Percentiles rank a stretch among this genome's conserved stretches.
phyloP scores from a whole-genome alignment of 768 basidiomycete species.

The Suillus ampliporus region DNA sequence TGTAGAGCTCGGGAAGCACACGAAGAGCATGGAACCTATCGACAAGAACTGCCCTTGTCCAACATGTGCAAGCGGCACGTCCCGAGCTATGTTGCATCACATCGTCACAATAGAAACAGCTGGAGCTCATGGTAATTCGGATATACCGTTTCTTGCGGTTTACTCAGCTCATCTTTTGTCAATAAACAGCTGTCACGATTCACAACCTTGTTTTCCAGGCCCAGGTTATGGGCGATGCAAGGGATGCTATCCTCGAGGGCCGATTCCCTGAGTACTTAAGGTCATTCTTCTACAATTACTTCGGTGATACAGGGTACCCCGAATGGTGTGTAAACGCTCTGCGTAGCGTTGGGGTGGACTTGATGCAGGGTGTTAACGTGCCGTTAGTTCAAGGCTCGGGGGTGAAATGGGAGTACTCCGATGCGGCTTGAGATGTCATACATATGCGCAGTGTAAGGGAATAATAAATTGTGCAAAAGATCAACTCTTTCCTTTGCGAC shows the following conservation, averaged over 20 bases:
- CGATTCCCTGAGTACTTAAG: conserved; percentile 80
- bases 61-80: conserved; percentile 71
- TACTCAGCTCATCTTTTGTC: conserved; percentile 10
- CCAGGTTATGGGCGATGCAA: conserved; percentile 82
- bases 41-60: conserved; percentile 84
- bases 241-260: conserved; percentile 80
- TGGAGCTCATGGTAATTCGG: conserved; percentile 74
- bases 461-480: conserved; percentile 6
- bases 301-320: conserved; percentile 78
- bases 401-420: conserved; percentile 83
- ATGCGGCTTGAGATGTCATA: conserved; percentile 30
- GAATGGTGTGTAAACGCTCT: conserved; percentile 90
- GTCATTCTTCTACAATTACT: conserved; percentile 80
- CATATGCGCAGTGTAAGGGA: conserved; percentile 9
- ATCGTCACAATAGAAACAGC: conserved; percentile 80
- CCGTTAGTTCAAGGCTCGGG: conserved; percentile 65
- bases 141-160: conserved; percentile 23
- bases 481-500: conserved; percentile 40
- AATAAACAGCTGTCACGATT: conserved; percentile 67
- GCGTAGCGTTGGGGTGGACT: conserved; percentile 80
- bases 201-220: conserved; percentile 90
- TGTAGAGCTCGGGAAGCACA: conserved; percentile 64
- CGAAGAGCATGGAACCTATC: conserved; percentile 71
- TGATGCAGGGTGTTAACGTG: conserved; percentile 60
- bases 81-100: conserved; percentile 79